Evolutionary conservation across 306 rosid species (phyloP).

Genomic region (Vigna angularis): DNA sequence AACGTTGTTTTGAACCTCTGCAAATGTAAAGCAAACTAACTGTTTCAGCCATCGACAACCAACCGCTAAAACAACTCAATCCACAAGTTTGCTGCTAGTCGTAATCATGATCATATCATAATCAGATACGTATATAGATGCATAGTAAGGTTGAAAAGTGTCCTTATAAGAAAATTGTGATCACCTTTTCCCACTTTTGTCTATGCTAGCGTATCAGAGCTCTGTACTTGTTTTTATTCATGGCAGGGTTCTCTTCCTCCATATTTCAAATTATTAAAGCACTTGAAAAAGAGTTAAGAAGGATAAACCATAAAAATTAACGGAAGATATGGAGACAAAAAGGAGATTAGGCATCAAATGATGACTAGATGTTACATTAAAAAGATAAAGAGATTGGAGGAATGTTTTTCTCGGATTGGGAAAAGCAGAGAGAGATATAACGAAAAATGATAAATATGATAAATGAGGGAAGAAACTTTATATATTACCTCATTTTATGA

Average conservation of each 20-base stretch:
- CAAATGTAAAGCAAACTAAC: background rate
- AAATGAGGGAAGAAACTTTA: no score
- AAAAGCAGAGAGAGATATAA: background rate
- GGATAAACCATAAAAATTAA: slow-evolving; percentile 1
- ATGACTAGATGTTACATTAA: slow-evolving; percentile 24
- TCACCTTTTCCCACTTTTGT: background rate
- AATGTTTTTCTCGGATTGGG: background rate
- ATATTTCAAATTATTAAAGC: slow-evolving; percentile 49
- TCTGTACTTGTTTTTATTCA: background rate
- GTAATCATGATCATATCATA: background rate
- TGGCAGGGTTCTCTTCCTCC: slow-evolving; percentile 13
- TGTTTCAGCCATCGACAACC: background rate
- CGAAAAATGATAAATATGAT: no score
- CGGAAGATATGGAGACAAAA: slow-evolving; percentile 23
- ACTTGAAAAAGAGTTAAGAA: slow-evolving; percentile 28
- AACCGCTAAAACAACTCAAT: background rate
- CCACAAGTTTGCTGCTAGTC: background rate
- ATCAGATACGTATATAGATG: background rate
- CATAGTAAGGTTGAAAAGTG: background rate
- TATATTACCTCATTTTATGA: no score
- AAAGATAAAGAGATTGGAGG: background rate
- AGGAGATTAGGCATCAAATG: slow-evolving; percentile 5
- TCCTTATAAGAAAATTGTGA: background rate
- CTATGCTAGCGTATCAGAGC: background rate
- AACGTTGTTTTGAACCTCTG: background rate